phyloP scores from a whole-genome alignment of 306 rosid genomes.

The Erythrophleum fordii region DNA sequence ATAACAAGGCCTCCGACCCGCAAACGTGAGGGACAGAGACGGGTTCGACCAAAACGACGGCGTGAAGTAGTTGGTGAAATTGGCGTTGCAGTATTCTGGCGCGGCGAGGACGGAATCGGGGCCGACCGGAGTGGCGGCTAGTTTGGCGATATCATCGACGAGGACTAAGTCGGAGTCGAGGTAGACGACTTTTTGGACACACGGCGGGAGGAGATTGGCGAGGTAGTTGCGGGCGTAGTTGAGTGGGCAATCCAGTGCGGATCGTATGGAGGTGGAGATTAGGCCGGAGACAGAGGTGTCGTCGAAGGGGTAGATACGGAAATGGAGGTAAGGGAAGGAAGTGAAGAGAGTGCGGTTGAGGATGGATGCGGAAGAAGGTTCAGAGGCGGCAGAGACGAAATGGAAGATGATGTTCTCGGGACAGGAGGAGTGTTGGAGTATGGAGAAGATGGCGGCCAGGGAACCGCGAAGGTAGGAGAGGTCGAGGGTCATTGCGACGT shows the following conservation, averaged over 20 bases:
- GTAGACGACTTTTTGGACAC: constrained; percentile 66
- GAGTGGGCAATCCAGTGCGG: constrained; percentile 81
- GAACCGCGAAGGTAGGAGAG: constrained; percentile 87
- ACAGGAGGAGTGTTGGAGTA: constrained; percentile 89
- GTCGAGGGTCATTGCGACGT: constrained; percentile 94
- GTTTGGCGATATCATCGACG: constrained; percentile 87
- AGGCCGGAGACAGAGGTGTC: constrained; percentile 71
- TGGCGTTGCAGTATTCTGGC: constrained; percentile 88
- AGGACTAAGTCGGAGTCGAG: constrained; percentile 87
- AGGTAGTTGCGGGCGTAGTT: constrained; percentile 91
- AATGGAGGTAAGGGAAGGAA: constrained; percentile 77
- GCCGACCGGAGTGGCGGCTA: constrained; percentile 62
- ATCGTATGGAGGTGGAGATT: constrained; percentile 85
- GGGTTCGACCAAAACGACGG: constrained; percentile 88
- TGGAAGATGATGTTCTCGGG: constrained; percentile 83
- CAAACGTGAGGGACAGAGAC: constrained; percentile 60
- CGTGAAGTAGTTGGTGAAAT: constrained; percentile 80
- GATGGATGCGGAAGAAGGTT: constrained; percentile 29
- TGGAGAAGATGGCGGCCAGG: constrained; percentile 85
- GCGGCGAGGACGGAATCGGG: constrained; percentile 71
- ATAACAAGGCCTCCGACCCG: constrained; percentile 71
- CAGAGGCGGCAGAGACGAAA: constrained; percentile 58
- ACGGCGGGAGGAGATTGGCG: constrained; percentile 57
- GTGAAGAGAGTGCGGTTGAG: constrained; percentile 43
- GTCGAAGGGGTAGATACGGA: constrained; percentile 70